These are phyloP conservation scores for Epicoccum sorghinum DNA, from an alignment of 2,329 filamentous ascomycete genomes.

Conservation along the genomic window DNA sequence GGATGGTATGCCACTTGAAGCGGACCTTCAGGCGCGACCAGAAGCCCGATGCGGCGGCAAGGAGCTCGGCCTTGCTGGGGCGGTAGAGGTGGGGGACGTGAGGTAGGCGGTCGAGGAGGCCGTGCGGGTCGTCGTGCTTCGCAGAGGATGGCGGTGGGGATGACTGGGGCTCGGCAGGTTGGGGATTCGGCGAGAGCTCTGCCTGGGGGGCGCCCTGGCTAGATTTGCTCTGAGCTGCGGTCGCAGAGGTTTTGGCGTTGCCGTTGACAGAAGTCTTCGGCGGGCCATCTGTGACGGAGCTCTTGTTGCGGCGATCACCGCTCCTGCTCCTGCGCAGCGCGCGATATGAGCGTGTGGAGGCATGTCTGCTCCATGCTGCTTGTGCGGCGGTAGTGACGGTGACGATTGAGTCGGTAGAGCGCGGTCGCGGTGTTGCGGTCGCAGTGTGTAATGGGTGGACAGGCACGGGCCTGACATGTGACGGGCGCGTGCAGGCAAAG, in stretches of 20 bases:
- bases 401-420: conserved; percentile 9
- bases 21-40: conserved; percentile 88
- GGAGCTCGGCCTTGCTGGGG: conserved; percentile 89
- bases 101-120: conserved; percentile 61
- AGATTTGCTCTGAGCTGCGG: conserved; percentile 24
- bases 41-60: conserved; percentile 90
- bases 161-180: neutral
- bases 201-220: conserved; percentile 11
- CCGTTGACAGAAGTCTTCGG: conserved; percentile 10
- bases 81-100: conserved; percentile 73
- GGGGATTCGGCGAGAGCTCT: neutral
- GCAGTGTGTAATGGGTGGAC: conserved; percentile 17
- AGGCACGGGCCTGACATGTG: conserved; percentile 18
- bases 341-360: conserved; percentile 31
- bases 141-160: conserved; percentile 14
- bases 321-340: conserved; percentile 19
- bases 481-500: conserved; percentile 13
- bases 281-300: conserved; percentile 40
- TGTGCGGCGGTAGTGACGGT: conserved; percentile 31
- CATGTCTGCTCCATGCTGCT: conserved; percentile 39
- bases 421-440: conserved; percentile 5
- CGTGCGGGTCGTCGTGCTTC: conserved; percentile 31
- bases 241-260: neutral
- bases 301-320: conserved; percentile 44
- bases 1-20: conserved; percentile 97